These are phyloP conservation scores for Xylaria intraflava DNA, from an alignment of 495 filamentous ascomycete genomes.

Conservation along the genomic window DNA sequence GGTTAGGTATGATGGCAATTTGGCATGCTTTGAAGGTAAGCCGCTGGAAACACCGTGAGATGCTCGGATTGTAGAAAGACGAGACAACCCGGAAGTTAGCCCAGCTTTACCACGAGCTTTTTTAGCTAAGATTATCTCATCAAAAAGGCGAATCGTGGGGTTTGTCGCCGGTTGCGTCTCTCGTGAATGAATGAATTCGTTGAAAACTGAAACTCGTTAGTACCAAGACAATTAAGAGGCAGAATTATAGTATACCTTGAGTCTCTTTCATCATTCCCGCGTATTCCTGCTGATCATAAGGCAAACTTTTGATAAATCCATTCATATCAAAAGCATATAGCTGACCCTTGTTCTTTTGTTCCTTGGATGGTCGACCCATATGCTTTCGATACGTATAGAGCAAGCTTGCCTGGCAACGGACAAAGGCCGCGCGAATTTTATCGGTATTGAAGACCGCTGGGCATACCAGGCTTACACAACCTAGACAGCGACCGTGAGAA, in stretches of 20 bases:
- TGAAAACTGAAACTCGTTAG: constrained; percentile 59
- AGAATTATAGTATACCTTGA: constrained; percentile 59
- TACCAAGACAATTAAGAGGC: background rate
- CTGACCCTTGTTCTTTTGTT: constrained; percentile 81
- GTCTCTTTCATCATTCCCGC: constrained; percentile 82
- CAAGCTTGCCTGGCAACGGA: constrained; percentile 86
- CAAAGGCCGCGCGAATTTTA: constrained; percentile 86
- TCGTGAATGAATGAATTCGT: constrained; percentile 92
- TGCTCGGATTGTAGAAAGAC: constrained; percentile 44
- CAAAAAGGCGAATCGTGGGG: constrained; percentile 78
- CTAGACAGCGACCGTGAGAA: constrained; percentile 75
- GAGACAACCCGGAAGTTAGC: constrained; percentile 46
- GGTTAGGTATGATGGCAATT: constrained; percentile 64
- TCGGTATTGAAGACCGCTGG: constrained; percentile 85
- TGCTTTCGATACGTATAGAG: constrained; percentile 94
- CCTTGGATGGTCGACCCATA: constrained; percentile 63
- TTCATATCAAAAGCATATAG: constrained; percentile 94
- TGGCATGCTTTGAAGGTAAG: constrained; percentile 30
- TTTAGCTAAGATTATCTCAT: constrained; percentile 92
- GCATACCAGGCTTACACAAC: constrained; percentile 77
- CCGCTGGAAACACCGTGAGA: constrained; percentile 37
- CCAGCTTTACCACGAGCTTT: constrained; percentile 67
- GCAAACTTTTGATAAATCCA: constrained; percentile 82
- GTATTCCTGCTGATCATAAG: constrained; percentile 86
- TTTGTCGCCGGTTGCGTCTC: constrained; percentile 54